Evolutionary conservation across 345 rosid species (phyloP), one percentile per base, ranked within the genome.

Genomic region (Rhodamnia rubescens): DNA sequence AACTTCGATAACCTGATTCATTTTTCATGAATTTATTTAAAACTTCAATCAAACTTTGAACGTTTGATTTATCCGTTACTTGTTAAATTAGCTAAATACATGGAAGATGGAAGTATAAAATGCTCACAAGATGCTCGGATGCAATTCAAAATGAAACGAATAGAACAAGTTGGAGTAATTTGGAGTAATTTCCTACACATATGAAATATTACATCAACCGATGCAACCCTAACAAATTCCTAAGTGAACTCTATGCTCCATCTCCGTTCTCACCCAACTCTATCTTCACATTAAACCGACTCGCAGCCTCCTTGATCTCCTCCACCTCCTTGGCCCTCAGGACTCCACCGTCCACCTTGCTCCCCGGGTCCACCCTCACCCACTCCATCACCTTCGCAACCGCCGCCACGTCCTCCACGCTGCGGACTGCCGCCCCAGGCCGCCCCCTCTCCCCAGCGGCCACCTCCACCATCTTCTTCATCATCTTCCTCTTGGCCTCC

Each of bases 391-490:
- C 57, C 51, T 75, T 85, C 6, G 64, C 83, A 1, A 74, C 83
- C 40, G 69, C 27, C 20, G 64, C 36, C 50, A 84, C 86, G 29
- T 85, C 86, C 82, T 78, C 82, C 12, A 58, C 32, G 29, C 82
- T 32, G 0, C 22, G 55, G 55, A 53, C 55, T 6, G 52, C 86
- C 47, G 32, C 21, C 86, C n/a, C 44, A 10, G 51, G 55, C 16
- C 54, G 49, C 74, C 82, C 42, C 51, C 44, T 75, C n/a, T 74
- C 50, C 26, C 82, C 83, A 50, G n/a, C 55, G 27, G 20, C 56
- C 50, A 83, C 29, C 36, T 57, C 85, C 13, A 85, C 86, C 61
- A 36, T 78, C 55, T 85, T 85, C 86, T n/a, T 78, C 82, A 40
- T 51, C 85, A 84, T 50, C 57, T 74, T 74, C 6, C 14, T 42